phyloP scores from a whole-genome alignment of 1,284 basidiomycete species.

The Porogramme epimiltina region DNA sequence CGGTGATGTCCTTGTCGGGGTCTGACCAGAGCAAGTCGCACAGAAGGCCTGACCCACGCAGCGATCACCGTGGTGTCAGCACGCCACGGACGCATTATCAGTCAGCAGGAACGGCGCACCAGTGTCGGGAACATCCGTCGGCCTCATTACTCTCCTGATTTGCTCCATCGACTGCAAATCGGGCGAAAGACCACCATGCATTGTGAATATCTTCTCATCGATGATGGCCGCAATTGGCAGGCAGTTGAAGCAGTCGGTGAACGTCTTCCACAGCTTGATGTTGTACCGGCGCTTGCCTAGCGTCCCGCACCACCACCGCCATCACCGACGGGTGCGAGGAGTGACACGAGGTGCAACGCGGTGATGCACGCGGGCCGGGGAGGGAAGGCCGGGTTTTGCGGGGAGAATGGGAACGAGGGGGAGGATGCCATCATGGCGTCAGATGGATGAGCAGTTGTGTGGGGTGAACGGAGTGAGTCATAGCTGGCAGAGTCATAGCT shows the following conservation, averaged over 20 bases:
- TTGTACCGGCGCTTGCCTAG: constrained; percentile 96
- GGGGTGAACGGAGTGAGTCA: constrained; percentile 7
- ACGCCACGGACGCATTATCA: not conserved
- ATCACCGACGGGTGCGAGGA: not conserved
- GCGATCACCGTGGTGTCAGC: not conserved
- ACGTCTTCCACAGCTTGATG: constrained; percentile 98
- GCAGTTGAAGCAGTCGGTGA: constrained; percentile 97
- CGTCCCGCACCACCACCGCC: constrained; percentile 1
- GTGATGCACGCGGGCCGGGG: not conserved
- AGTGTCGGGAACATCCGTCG: constrained; percentile 98
- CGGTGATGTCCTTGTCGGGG: constrained; percentile 99
- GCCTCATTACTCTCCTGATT: constrained; percentile 98
- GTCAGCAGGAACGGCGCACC: constrained; percentile 51
- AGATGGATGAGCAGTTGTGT: not conserved
- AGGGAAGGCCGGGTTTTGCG: not conserved
- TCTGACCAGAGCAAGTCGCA: constrained; percentile 99
- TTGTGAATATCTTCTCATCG: constrained; percentile 96
- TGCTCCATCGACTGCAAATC: constrained; percentile 99
- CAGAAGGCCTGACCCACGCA: constrained; percentile 68
- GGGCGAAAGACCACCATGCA: constrained; percentile 92
- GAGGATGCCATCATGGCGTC: not conserved
- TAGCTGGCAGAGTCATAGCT: not conserved
- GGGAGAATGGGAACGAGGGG: constrained; percentile 1
- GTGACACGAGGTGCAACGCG: not conserved
- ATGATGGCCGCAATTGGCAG: constrained; percentile 95